Conservation (phyloP, 768 basidiomycete genomes). For the Trametes cinnabarina region DNA sequence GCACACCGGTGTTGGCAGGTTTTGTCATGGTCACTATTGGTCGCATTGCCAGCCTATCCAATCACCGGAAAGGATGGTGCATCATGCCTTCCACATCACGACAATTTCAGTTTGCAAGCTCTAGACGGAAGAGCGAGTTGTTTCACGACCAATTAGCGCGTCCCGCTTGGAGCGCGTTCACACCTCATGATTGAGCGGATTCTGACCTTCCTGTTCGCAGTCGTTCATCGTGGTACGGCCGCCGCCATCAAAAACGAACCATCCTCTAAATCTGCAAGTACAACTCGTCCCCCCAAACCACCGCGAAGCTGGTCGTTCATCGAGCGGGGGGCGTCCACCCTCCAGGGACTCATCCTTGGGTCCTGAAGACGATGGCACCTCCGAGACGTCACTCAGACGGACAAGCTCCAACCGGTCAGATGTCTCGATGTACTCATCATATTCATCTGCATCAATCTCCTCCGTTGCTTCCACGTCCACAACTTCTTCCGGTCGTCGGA, state of each 20-base stretch:
- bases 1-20: not conserved
- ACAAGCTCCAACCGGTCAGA: slow-evolving; percentile 55
- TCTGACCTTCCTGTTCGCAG: slow-evolving; percentile 36
- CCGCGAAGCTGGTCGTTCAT: slow-evolving; percentile 36
- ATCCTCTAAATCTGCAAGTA: slow-evolving; percentile 87
- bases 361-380: slow-evolving; percentile 24
- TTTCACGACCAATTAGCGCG: no score
- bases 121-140: no score
- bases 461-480: slow-evolving; percentile 41
- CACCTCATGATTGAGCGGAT: not conserved
- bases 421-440: slow-evolving; percentile 41
- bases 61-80: no score
- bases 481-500: slow-evolving; percentile 52
- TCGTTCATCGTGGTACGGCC: slow-evolving; percentile 91
- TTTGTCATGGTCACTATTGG: not conserved
- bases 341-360: slow-evolving; percentile 43
- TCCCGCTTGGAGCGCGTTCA: not conserved
- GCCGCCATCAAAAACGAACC: slow-evolving; percentile 79
- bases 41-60: no score
- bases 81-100: not conserved
- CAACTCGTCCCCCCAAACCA: slow-evolving; percentile 79
- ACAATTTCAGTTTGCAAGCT: not conserved
- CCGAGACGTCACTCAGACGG: slow-evolving; percentile 35
- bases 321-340: slow-evolving; percentile 35
- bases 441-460: slow-evolving; percentile 46